Conservation (phyloP, 176 grass and related monocot species). For the Hordeum marinum region DNA sequence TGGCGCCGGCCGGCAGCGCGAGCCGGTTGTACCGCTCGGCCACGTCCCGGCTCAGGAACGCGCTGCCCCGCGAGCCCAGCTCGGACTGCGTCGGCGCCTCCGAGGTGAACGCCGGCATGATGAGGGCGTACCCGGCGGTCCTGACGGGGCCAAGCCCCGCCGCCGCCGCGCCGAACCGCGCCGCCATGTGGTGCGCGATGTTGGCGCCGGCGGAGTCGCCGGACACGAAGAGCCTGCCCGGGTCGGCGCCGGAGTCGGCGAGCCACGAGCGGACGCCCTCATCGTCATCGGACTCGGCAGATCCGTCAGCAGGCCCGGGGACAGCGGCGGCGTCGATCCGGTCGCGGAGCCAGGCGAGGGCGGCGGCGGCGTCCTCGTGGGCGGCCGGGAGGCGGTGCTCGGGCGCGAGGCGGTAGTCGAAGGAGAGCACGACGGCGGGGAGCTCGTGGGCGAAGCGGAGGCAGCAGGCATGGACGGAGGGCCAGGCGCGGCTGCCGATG, state of each 20-base stretch:
- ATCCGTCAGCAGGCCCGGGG: background rate
- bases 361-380: constrained; percentile 31
- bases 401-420: constrained; percentile 65
- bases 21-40: constrained; percentile 21
- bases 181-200: constrained; percentile 47
- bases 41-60: constrained; percentile 22
- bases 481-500: constrained; percentile 39
- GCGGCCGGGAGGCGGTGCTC: constrained; percentile 63
- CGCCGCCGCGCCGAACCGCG: constrained; percentile 15
- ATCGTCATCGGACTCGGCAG: background rate
- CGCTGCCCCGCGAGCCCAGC: background rate
- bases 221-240: constrained; percentile 1
- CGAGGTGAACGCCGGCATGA: constrained; percentile 37
- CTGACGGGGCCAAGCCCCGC: constrained; percentile 14
- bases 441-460: constrained; percentile 48
- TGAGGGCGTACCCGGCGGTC: constrained; percentile 16
- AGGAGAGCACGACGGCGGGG: constrained; percentile 37
- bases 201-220: constrained; percentile 40
- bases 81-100: constrained; percentile 26
- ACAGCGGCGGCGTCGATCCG: background rate
- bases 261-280: background rate
- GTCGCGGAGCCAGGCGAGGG: constrained; percentile 43
- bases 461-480: constrained; percentile 35
- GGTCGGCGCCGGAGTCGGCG: constrained; percentile 28
- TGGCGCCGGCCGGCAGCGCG: constrained; percentile 24